phyloP scores from a whole-genome alignment of 805 yeast genomes.

The Ogataea saltuana region DNA sequence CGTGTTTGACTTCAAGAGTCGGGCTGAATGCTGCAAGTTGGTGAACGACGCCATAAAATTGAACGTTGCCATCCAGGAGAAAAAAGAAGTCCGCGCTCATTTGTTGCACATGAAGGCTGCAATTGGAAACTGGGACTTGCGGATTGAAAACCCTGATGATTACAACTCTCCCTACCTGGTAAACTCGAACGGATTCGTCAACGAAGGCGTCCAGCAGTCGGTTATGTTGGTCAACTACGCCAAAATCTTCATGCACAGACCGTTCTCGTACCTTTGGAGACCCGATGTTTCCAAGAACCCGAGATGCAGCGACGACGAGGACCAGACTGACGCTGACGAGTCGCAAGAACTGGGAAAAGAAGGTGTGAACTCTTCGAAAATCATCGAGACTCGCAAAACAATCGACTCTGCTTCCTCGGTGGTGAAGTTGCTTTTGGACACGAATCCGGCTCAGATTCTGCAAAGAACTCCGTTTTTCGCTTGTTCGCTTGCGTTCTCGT shows the following conservation, averaged over 20 bases:
- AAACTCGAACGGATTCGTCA: slow-evolving; percentile 44
- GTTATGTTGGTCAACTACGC: slow-evolving; percentile 50
- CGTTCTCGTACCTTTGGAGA: slow-evolving; percentile 54
- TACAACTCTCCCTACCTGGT: slow-evolving; percentile 45
- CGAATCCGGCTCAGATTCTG: slow-evolving; percentile 44
- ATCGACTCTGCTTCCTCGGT: slow-evolving; percentile 55
- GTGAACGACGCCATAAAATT: slow-evolving; percentile 51
- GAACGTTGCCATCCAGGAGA: slow-evolving; percentile 46
- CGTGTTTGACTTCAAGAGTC: slow-evolving; percentile 47
- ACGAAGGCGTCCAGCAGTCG: slow-evolving; percentile 56
- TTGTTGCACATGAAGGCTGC: slow-evolving; percentile 45
- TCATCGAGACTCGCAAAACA: slow-evolving; percentile 53
- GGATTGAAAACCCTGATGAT: slow-evolving; percentile 44
- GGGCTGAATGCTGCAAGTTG: slow-evolving; percentile 48
- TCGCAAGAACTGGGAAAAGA: slow-evolving; percentile 35
- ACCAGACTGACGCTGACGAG: slow-evolving; percentile 33
- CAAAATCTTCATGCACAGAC: slow-evolving; percentile 55
- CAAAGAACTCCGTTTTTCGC: slow-evolving; percentile 53
- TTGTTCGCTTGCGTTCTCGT: slow-evolving; percentile 54
- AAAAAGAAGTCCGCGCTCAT: slow-evolving; percentile 39
- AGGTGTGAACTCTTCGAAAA: slow-evolving; percentile 44
- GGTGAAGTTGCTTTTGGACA: slow-evolving; percentile 46
- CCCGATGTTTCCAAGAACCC: slow-evolving; percentile 46
- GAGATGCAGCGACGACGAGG: slow-evolving; percentile 36
- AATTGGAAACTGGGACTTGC: slow-evolving; percentile 52